A percentile compares a stretch with the other conserved stretches of the same genome.
These are phyloP conservation scores for Eucalyptus curtisii DNA, from an alignment of 345 rosid genomes.

Conservation along the genomic window DNA sequence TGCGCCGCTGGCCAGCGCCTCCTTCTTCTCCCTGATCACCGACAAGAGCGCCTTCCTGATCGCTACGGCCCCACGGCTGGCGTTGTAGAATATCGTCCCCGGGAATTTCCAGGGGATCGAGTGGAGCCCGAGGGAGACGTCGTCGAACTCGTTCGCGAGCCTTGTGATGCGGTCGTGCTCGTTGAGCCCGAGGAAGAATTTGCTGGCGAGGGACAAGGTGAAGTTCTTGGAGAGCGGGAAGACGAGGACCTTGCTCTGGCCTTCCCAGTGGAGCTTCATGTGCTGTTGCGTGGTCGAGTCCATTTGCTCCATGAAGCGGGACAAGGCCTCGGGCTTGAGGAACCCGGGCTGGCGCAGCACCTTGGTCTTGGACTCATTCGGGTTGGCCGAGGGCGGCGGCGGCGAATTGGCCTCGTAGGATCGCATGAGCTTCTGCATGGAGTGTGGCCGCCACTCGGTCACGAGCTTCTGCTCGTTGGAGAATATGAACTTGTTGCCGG, in stretches of 20 bases:
- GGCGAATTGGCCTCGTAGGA: not conserved
- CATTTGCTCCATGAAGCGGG: slow-evolving; percentile 18
- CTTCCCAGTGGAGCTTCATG: slow-evolving; percentile 21
- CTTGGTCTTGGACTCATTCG: slow-evolving; percentile 1
- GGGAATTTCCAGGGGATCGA: slow-evolving; percentile 20
- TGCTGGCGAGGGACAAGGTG: slow-evolving; percentile 30
- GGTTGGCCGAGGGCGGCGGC: not conserved
- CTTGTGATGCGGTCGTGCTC: slow-evolving; percentile 17
- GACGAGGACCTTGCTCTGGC: slow-evolving; percentile 6
- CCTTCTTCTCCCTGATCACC: slow-evolving; percentile 24
- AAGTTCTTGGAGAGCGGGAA: slow-evolving; percentile 18
- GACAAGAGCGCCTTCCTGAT: slow-evolving; percentile 9
- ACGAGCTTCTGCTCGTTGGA: slow-evolving; percentile 9
- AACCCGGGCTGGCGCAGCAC: slow-evolving; percentile 17
- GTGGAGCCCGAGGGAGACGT: slow-evolving; percentile 22
- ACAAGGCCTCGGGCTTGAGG: slow-evolving; percentile 37
- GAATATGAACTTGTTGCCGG: slow-evolving; percentile 6
- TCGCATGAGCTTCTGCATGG: slow-evolving; percentile 10
- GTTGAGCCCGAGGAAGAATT: slow-evolving; percentile 26
- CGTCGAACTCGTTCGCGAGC: slow-evolving; percentile 20
- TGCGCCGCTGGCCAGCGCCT: slow-evolving; percentile 3
- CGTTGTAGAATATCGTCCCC: slow-evolving; percentile 17
- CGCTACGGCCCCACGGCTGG: slow-evolving; percentile 9
- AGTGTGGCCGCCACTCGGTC: slow-evolving; percentile 3
- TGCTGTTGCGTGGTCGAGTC: slow-evolving; percentile 24